phyloP scores from a whole-genome alignment of 179 eudicot genomes.

The Drosera spatulata region DNA sequence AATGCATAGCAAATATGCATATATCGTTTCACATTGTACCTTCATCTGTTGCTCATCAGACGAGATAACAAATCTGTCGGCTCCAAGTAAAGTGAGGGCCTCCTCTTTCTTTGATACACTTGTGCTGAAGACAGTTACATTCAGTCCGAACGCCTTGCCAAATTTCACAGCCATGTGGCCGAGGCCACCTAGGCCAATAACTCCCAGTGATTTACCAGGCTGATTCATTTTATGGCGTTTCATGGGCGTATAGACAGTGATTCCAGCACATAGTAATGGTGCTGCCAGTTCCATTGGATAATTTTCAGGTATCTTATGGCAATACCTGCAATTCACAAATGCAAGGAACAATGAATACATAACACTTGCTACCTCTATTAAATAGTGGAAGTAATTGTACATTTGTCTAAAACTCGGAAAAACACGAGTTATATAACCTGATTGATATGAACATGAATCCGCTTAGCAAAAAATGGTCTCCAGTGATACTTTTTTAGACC shows the following conservation, averaged over 20 bases:
- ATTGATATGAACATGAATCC: no score
- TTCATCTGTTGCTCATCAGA: constrained; percentile 69
- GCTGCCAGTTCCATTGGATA: constrained; percentile 70
- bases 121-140: constrained; percentile 83
- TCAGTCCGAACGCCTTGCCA: constrained; percentile 85
- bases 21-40: constrained; percentile 10
- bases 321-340: constrained; percentile 40
- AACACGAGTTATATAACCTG: no score
- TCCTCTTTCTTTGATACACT: constrained; percentile 76
- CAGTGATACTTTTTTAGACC: no score
- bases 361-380: not conserved
- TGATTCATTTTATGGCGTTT: constrained; percentile 75
- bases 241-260: constrained; percentile 86
- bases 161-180: constrained; percentile 91
- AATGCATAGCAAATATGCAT: no score
- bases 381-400: no score
- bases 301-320: constrained; percentile 62
- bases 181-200: constrained; percentile 86
- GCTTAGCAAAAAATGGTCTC: no score
- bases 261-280: constrained; percentile 85
- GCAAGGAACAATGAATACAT: not conserved
- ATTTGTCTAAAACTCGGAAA: no score
- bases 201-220: constrained; percentile 82
- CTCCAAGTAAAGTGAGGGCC: constrained; percentile 54
- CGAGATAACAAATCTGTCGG: constrained; percentile 67